Evolutionary conservation across 2,329 filamentous ascomycete species (phyloP).

Genomic region (Aspergillus ibericus): DNA sequence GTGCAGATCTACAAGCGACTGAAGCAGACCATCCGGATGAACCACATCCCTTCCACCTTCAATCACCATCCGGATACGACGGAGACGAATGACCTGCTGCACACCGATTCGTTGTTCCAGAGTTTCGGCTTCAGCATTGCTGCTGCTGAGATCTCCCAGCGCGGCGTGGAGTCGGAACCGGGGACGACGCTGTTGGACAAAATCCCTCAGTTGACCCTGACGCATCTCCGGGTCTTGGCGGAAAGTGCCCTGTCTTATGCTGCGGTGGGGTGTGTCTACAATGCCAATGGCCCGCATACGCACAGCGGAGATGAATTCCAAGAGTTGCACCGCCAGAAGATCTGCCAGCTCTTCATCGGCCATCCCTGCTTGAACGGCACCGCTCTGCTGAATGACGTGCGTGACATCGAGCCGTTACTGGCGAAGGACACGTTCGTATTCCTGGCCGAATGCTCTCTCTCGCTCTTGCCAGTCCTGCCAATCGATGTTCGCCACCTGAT

Average conservation of each 20-base stretch:
- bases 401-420: slow-evolving; percentile 42
- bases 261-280: slow-evolving; percentile 69
- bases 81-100: slow-evolving; percentile 49
- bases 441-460: slow-evolving; percentile 74
- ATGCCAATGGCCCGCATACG: slow-evolving; percentile 57
- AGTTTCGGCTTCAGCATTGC: slow-evolving; percentile 80
- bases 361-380: slow-evolving; percentile 43
- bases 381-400: slow-evolving; percentile 35
- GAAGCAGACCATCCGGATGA: slow-evolving; percentile 55
- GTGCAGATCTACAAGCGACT: slow-evolving; percentile 57
- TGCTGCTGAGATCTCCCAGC: slow-evolving; percentile 85
- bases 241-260: slow-evolving; percentile 88
- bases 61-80: slow-evolving; percentile 43
- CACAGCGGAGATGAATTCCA: slow-evolving; percentile 64
- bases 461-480: slow-evolving; percentile 64
- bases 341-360: slow-evolving; percentile 72
- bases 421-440: slow-evolving; percentile 55
- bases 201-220: slow-evolving; percentile 79
- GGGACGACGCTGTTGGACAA: slow-evolving; percentile 77
- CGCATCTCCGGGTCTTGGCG: slow-evolving; percentile 81
- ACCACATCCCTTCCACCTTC: slow-evolving; percentile 51
- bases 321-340: slow-evolving; percentile 68
- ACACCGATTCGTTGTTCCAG: slow-evolving; percentile 45
- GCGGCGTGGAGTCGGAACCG: slow-evolving; percentile 73
- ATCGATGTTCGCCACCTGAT: slow-evolving; percentile 78